phyloP scores from a whole-genome alignment of 768 basidiomycete genomes.

The Trametes meyenii region DNA sequence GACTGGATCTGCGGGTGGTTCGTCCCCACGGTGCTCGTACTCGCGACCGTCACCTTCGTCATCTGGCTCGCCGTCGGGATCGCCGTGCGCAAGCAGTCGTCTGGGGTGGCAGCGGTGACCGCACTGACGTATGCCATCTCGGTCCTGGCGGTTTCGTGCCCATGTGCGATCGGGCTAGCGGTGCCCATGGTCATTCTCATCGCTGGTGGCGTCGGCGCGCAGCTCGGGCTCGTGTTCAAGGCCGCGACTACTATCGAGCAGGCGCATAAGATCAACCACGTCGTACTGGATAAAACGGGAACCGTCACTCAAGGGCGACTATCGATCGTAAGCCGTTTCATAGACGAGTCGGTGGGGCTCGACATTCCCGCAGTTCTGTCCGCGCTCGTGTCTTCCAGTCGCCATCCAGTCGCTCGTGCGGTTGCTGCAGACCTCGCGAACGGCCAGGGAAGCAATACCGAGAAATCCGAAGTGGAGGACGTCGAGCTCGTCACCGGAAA shows the following conservation, averaged over 20 bases:
- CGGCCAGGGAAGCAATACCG: background rate
- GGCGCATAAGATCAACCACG: conserved; percentile 43
- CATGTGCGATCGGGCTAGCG: conserved; percentile 47
- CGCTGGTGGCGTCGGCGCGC: conserved; percentile 36
- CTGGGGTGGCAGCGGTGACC: conserved; percentile 33
- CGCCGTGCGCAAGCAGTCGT: conserved; percentile 31
- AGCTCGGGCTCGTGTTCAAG: conserved; percentile 38
- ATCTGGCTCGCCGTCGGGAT: conserved; percentile 41
- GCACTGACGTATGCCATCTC: conserved; percentile 56
- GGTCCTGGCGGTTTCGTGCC: conserved; percentile 55
- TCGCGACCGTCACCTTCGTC: conserved; percentile 42
- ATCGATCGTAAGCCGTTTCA: conserved; percentile 39
- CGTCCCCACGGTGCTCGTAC: conserved; percentile 49
- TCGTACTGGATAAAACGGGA: conserved; percentile 65
- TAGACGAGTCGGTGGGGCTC: conserved; percentile 13
- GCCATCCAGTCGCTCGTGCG: conserved; percentile 41
- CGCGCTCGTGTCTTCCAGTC: conserved; percentile 37
- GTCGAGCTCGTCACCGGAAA: conserved; percentile 39
- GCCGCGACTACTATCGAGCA: conserved; percentile 44
- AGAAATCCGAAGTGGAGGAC: conserved; percentile 18
- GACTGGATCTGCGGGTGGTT: conserved; percentile 52
- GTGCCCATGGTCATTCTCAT: conserved; percentile 42
- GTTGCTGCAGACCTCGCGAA: conserved; percentile 36
- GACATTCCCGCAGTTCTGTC: conserved; percentile 24
- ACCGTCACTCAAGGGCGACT: conserved; percentile 52